These are phyloP conservation scores for Pyrrhoderma noxium DNA, from an alignment of 1,284 basidiomycete genomes.

Conservation along the genomic window DNA sequence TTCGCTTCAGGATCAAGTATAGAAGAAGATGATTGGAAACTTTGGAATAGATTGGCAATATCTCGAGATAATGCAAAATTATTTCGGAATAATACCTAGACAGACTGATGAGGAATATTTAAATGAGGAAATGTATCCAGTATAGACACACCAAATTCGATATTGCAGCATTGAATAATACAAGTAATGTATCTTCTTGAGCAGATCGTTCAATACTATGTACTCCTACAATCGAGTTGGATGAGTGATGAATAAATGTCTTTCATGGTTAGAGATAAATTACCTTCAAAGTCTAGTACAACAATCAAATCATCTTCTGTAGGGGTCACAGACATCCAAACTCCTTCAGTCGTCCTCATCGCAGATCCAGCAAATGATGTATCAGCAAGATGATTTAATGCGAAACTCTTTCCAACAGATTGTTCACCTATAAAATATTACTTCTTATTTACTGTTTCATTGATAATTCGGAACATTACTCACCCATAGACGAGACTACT, in stretches of 20 bases:
- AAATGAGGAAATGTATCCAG: no score
- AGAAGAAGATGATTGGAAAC: constrained; percentile 55
- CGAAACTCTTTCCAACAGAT: constrained; percentile 56
- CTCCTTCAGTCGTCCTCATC: constrained; percentile 60
- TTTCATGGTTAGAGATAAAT: background rate
- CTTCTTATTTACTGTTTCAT: no score
- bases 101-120: no score
- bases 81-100: constrained; percentile 55
- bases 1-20: constrained; percentile 52
- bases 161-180: constrained; percentile 57
- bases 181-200: constrained; percentile 56
- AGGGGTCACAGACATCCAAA: constrained; percentile 63
- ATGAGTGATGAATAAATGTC: no score
- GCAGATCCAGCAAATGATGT: constrained; percentile 61
- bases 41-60: constrained; percentile 53
- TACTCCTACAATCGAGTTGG: constrained; percentile 34
- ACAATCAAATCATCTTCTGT: constrained; percentile 48
- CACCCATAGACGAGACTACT: constrained; percentile 60
- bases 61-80: constrained; percentile 55
- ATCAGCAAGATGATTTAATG: constrained; percentile 54
- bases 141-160: constrained; percentile 44
- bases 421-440: constrained; percentile 36
- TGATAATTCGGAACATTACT: no score
- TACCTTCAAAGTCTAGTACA: constrained; percentile 58
- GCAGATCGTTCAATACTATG: constrained; percentile 56